Evolutionary conservation across 2,329 filamentous ascomycete genomes (phyloP), one percentile per base, ranked within the genome.

Genomic region (Monosporascus sp.): DNA sequence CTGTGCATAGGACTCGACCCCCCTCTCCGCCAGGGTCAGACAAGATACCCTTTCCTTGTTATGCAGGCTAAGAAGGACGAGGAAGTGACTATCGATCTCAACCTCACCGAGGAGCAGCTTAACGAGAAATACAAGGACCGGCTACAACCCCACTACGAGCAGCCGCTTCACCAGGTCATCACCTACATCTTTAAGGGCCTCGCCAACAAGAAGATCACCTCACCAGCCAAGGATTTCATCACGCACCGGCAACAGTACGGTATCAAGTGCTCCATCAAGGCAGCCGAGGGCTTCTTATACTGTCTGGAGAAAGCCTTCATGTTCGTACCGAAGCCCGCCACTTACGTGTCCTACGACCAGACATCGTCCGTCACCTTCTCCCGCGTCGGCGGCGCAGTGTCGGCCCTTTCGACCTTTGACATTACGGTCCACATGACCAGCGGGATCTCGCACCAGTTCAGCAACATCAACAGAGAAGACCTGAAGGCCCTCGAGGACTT

Each of bases 231-330:
- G 72, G 92, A 97, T 71, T 99, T 99, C 74, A 81, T 87, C 68
- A 95, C 86, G 78, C 94, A 97, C 74, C 91, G 96, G 69, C 85
- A 88, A 65, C 92, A 97, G 71, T 90, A 87, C 62, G 94, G 94
- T 54, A 95, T 99, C 73, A 99, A 99, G 76, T 99, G 94, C 73
- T 96, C 92, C n/a, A 97, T 99, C 83, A 99, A 99, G 75, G 95
- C 95, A 51, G 97, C 95, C 71, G 94, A 99, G 75, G 94, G 95
- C 56, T 92, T 96, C 68, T 78, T 99, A 49, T 99, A 96, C 81
- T 97, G 92, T 70, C 77, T 99, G 61, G 94, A 99, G 73, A 97
- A 97, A 75, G 93, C 92, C 7, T 96, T 99, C 72, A 95, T 99
- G 83, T 99, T 99, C 70, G 94, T 99, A 17, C 94, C 94, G 35